Base-by-base conservation (phyloP, 148 eudicot genomes). In the Cornus controversa region DNA sequence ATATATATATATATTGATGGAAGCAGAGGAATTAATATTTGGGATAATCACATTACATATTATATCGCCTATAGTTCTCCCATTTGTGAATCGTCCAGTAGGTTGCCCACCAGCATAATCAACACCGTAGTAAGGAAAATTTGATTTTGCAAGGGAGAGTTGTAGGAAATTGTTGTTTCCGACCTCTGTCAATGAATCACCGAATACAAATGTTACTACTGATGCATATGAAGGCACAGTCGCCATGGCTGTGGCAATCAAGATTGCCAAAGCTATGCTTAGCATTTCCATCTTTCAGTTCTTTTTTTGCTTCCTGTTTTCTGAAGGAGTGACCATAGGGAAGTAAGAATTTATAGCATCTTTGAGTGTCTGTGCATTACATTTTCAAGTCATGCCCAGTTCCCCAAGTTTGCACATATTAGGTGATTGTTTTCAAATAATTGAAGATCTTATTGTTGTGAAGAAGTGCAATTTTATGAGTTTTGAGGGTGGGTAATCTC, bases 131-230 rank as follows among this genome's bases (percentile, higher is more conserved):
- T 78, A 89, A 1, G 97, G 96, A 80, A 67, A 94, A 75, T 94
- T 86, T 53, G 96, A 86, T 87, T 76, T 94, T 10, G 98, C 98
- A 13, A 94, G 93, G 1, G 98, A 91, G 78, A 83, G 83, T 23
- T 82, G 89, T 74, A 94, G 77, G 80, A 80, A 89, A 53, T 94
- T 94, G 82, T 94, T 94, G 80, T 94, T 94, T 18, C 98, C 98
- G 25, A 94, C 98, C 83, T 94, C 98, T 3, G 98, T 88, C 79
- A 94, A 87, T n/a, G 98, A 92, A 81, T 94, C 98, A 13, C 98
- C 98, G 65, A 94, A 94, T n/a, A 93, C 72, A 77, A 69, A 94
- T 0, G 97, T 91, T 29, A 94, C 92, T 6, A 84, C 31, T 0
- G 87, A 67, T 20, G 80, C 63, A 1, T 79, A 58, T 20, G 45